Percentiles rank a stretch among this genome's conserved stretches.
Evolutionary conservation across 2,329 filamentous ascomycete species (phyloP).

Genomic region (Xylariaceae sp.): DNA sequence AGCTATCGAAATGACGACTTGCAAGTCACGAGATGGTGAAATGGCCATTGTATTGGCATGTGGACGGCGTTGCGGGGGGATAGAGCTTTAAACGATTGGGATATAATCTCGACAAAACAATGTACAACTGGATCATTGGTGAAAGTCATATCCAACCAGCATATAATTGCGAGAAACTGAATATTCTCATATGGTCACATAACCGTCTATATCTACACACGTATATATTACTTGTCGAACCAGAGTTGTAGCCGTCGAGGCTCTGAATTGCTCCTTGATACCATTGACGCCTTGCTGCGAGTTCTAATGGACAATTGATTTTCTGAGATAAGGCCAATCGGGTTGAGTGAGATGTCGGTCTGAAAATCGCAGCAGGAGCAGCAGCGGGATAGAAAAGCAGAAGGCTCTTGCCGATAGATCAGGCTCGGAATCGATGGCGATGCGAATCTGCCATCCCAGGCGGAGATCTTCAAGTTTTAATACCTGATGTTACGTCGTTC

Average conservation of each 20-base stretch:
- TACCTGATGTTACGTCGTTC: too few species aligned
- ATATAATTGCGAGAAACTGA: constrained; percentile 20
- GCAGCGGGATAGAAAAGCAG: too few species aligned
- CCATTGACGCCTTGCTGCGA: not conserved
- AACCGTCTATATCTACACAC: constrained; percentile 10
- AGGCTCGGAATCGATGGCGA: too few species aligned
- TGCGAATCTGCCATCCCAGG: too few species aligned
- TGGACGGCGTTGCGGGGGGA: constrained; percentile 31
- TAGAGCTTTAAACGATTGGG: constrained; percentile 26
- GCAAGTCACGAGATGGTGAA: constrained; percentile 14
- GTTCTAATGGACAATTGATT: not conserved
- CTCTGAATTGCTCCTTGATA: not conserved
- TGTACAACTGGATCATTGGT: constrained; percentile 24
- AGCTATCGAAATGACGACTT: constrained; percentile 18
- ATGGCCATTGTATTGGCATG: constrained; percentile 28
- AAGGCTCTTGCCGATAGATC: too few species aligned
- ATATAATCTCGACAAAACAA: constrained; percentile 24
- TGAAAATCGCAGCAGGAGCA: too few species aligned
- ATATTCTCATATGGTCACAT: constrained; percentile 10
- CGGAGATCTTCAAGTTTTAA: too few species aligned
- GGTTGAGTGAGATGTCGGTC: not conserved
- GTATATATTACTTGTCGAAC: constrained; percentile 1
- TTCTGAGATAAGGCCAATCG: not conserved
- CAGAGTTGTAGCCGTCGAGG: not conserved
- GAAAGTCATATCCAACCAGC: constrained; percentile 10